Percentiles rank a stretch among this genome's conserved stretches.
Evolutionary conservation across 2,329 filamentous ascomycete species (phyloP).

Genomic region (Zymoseptoria brevis): DNA sequence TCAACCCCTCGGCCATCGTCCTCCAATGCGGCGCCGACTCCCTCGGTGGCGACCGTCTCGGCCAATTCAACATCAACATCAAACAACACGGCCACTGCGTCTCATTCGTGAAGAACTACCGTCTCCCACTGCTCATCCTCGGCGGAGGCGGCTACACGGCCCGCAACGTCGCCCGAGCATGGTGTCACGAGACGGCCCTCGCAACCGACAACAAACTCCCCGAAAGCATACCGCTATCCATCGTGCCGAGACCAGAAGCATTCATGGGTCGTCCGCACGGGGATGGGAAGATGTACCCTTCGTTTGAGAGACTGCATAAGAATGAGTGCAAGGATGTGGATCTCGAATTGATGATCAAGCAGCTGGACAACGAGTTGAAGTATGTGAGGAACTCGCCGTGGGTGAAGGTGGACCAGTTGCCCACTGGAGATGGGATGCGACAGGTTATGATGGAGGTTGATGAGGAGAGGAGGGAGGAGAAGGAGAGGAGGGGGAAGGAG

Average conservation of each 20-base stretch:
- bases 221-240: conserved; percentile 60
- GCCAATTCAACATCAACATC: conserved; percentile 94
- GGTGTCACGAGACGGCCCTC: conserved; percentile 93
- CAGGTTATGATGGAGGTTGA: conserved; percentile 61
- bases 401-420: conserved; percentile 74
- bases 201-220: conserved; percentile 68
- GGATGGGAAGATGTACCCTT: conserved; percentile 66
- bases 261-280: conserved; percentile 71
- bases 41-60: conserved; percentile 83
- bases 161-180: conserved; percentile 89
- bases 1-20: conserved; percentile 83
- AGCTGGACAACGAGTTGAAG: conserved; percentile 75
- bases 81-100: conserved; percentile 89
- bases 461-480: conserved; percentile 50
- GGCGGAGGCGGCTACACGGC: conserved; percentile 96
- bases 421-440: conserved; percentile 56
- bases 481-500: conserved; percentile 34
- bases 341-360: conserved; percentile 52
- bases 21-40: conserved; percentile 95
- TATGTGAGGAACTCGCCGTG: conserved; percentile 81
- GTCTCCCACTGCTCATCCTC: conserved; percentile 77
- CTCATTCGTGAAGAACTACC: conserved; percentile 73
- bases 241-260: conserved; percentile 78
- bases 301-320: conserved; percentile 59
- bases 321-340: conserved; percentile 70